Evolutionary conservation across 371 early-diverging fungal genomes (phyloP), one percentile per base, ranked within the genome.

Genomic region (Nematocida ironsii): DNA sequence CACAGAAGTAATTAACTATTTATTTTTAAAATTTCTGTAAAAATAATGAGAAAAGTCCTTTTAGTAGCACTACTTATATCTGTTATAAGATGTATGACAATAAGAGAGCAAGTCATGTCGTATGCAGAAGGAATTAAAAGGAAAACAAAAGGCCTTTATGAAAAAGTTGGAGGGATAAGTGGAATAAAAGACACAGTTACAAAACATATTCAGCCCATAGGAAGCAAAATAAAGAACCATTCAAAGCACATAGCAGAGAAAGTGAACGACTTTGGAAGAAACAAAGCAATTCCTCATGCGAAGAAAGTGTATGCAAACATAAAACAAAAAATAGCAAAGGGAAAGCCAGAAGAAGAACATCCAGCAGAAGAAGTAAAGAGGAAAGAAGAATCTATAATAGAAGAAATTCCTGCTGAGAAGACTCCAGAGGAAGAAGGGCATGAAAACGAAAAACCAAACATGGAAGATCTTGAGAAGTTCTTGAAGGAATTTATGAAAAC

Each of bases 11-110:
- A 44, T 39, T 64, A 45, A 44, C 23, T 64, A 64, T 64, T 64
- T 64, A 64, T 64, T 64, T 73, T 64, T 48, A 62, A 73, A 64
- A 25, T 73, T 64, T 73, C 48, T 66, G 68, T 6, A 71, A 48
- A 45, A 39, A 23, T 45, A 62, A 75, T 75, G 75, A 75, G 50
- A 57, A 75, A 75, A 48, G 42, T 20, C 25, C 69, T 75, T 44
- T 47, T 68, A n/a, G 23, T 62, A 40, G 27, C 54, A 13, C 57
- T 75, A 45, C 68, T 75, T 75, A 5, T 75, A 16, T 75, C 66
- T n/a, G 6, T 45, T 47, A 50, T 67, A 7, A 7, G 2, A 23
- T 64, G 64, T 23, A 45, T 45, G 44, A 42, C 64, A 13, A 13
- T 23, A 18, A 45, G 42, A 27, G 64, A 64, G 64, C 39, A 27